Conservation (phyloP, 1,284 basidiomycete species). For the Cryptococcus sp. region DNA sequence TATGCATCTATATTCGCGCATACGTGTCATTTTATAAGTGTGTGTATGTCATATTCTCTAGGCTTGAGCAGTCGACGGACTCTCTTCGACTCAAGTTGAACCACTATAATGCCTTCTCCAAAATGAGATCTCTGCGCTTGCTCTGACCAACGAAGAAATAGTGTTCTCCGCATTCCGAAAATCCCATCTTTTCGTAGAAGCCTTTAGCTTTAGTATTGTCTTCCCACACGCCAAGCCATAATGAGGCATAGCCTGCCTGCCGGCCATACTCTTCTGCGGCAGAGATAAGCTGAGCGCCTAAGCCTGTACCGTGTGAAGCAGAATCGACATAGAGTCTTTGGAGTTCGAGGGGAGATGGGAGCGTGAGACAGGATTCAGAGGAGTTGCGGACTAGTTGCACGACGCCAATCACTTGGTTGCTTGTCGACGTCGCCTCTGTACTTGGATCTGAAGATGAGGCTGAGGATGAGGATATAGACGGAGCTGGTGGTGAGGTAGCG, state of each 20-base stretch:
- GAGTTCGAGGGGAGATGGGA: conserved; percentile 17
- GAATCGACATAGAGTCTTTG: conserved; percentile 27
- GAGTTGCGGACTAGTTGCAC: not conserved
- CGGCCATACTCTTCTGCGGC: conserved; percentile 13
- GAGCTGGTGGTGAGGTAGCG: not conserved
- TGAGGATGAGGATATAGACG: not conserved
- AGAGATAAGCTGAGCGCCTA: conserved; percentile 21
- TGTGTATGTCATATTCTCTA: too few relatives aligned
- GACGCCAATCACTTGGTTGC: not conserved
- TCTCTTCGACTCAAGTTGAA: too few relatives aligned
- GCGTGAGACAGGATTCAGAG: not conserved
- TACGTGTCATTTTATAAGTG: too few relatives aligned
- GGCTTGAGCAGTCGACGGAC: too few relatives aligned
- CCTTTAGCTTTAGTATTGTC: conserved; percentile 22
- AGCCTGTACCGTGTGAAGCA: conserved; percentile 28
- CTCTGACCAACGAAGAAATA: conserved; percentile 17
- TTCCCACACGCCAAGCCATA: conserved; percentile 42
- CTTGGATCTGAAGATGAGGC: not conserved
- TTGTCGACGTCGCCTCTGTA: not conserved
- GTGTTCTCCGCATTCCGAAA: conserved; percentile 11
- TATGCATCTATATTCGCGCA: too few relatives aligned
- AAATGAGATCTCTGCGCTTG: conserved; percentile 14
- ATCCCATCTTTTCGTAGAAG: conserved; percentile 34
- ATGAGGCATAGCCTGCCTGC: conserved; percentile 17
- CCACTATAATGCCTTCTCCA: conserved; percentile 15